Conservation (phyloP, 1,139 yeast species). For the Scheffersomyces lignicola region DNA sequence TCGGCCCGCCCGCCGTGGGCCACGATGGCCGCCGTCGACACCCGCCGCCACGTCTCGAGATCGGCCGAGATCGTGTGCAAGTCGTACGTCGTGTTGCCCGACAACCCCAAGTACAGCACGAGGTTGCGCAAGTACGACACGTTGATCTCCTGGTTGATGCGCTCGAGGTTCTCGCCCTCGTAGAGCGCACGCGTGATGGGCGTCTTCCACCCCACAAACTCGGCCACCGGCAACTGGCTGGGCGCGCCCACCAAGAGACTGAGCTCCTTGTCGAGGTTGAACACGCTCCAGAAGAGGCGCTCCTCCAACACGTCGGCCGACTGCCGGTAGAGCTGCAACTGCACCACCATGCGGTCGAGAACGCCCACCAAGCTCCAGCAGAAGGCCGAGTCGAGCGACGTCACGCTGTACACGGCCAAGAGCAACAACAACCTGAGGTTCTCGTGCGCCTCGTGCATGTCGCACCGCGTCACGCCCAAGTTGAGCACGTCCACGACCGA, state of each 20-base stretch:
- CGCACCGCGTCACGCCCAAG: constrained; percentile 16
- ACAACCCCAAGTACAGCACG: constrained; percentile 17
- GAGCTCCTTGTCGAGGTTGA: constrained; percentile 41
- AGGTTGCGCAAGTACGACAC: constrained; percentile 21
- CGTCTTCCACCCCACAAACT: constrained; percentile 17
- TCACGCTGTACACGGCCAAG: constrained; percentile 31
- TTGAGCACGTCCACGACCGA: constrained; percentile 36
- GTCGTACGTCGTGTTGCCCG: constrained; percentile 8
- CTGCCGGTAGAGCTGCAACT: constrained; percentile 21
- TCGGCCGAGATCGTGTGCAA: constrained; percentile 22
- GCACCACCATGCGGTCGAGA: constrained; percentile 28
- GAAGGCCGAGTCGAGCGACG: constrained; percentile 26
- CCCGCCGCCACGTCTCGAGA: constrained; percentile 40
- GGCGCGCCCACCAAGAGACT: constrained; percentile 35
- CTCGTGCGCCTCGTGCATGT: constrained; percentile 9
- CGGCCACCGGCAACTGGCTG: constrained; percentile 31
- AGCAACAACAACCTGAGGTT: constrained; percentile 30
- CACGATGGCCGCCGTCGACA: constrained; percentile 29
- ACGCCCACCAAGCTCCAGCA: constrained; percentile 41
- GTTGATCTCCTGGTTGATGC: constrained; percentile 22
- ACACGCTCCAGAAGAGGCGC: constrained; percentile 40
- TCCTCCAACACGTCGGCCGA: constrained; percentile 13
- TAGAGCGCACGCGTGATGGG: constrained; percentile 13
- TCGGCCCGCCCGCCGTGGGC: constrained; percentile 21
- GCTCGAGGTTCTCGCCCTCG: constrained; percentile 19